Conservation (phyloP, 2,329 filamentous ascomycete genomes). For the Trichoderma koningiopsis region DNA sequence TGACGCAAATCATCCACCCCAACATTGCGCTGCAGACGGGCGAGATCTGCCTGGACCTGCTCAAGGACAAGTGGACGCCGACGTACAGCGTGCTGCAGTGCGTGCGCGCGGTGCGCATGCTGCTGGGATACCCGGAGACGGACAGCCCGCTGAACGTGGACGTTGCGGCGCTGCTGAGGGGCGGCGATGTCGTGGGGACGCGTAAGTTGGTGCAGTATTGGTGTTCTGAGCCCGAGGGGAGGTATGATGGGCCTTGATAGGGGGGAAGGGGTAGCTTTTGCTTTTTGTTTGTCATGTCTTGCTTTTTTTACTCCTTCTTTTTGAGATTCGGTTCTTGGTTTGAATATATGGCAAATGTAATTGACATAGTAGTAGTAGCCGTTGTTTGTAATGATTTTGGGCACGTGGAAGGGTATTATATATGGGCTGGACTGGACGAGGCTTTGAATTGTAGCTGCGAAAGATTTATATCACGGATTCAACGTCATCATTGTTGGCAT, state of each 20-base stretch:
- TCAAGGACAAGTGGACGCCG: conserved; percentile 79
- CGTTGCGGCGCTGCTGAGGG: conserved; percentile 68
- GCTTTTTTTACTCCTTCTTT: neutral
- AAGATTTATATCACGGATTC: neutral
- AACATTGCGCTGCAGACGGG: conserved; percentile 73
- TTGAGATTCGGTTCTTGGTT: neutral
- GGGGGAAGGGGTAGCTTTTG: neutral
- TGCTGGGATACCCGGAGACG: conserved; percentile 65
- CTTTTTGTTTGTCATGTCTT: neutral
- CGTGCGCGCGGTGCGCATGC: conserved; percentile 70
- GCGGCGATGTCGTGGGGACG: conserved; percentile 69
- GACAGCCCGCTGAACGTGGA: conserved; percentile 81
- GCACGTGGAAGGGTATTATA: neutral
- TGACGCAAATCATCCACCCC: conserved; percentile 82
- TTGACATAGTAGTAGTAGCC: neutral
- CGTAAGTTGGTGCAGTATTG: conserved; percentile 72
- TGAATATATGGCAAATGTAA: neutral
- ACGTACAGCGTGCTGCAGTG: conserved; percentile 79
- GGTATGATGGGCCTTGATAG: conserved; percentile 42
- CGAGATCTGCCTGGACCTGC: conserved; percentile 90
- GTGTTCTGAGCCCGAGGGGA: conserved; percentile 48
- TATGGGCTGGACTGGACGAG: neutral
- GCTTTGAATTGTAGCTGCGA: neutral
- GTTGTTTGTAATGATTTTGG: neutral
- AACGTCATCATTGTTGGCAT: neutral